Base-by-base conservation (phyloP, 768 basidiomycete species). In the Termitomyces sp. region DNA sequence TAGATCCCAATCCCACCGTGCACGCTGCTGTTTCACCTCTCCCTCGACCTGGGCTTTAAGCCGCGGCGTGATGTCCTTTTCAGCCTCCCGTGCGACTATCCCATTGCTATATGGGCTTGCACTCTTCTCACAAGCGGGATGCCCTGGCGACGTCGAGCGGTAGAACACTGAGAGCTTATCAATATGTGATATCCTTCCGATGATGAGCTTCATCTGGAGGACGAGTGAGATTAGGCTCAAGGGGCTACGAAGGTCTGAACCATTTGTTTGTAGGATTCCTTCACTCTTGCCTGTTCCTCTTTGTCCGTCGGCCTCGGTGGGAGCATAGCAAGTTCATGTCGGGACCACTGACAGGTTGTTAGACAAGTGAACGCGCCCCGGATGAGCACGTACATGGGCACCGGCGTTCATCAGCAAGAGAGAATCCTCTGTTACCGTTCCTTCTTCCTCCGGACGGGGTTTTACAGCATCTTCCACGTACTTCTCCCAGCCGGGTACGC, bases 391-490 rank as follows among this genome's bases (percentile, higher is more conserved):
- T 60, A 69, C 69, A 56, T 68, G 65, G 37, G 65, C 65, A 16
- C 69, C 69, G 12, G 67, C 64, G 48, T 71, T 71, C 59, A 69
- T 61, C 32, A 71, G 23, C 31, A 71, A 54, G n/a, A 71, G 52
- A 10, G 68, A 67, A 49, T 71, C 68, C 44, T 68, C 68, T 16
- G 63, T 64, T 14, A 68, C 65, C 11, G 62, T 42, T 0, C 57
- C 60, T 40, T 65, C 65, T 45, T 69, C 70, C 14, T 65, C 68
- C 34, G 56, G 52, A 32, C 65, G 31, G 2, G 63, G 60, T 46
- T 40, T 46, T 2, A 63, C 59, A 2, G 65, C 61, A 43, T 65
- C 58, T 42, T 63, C 62, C 23, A 71, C 62, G 31, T 65, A 67
- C 19, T 63, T 48, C 23, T 67, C 65, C 69, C 69, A 70, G 8